Conservation (phyloP, 2,329 filamentous ascomycete genomes). For the Beauveria varroae region DNA sequence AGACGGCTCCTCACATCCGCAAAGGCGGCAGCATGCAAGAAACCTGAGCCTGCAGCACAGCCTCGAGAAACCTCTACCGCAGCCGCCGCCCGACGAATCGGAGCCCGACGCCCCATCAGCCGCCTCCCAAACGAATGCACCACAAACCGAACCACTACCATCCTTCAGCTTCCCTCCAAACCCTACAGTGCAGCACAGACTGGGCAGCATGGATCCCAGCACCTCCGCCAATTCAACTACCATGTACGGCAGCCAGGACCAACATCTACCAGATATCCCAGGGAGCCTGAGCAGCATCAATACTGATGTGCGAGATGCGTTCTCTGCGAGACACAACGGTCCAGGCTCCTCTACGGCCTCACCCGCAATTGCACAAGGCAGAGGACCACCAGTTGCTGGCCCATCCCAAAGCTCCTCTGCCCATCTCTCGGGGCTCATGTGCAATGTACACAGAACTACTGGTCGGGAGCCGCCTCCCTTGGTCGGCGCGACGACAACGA, state of each 20-base stretch:
- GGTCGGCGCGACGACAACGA: constrained; percentile 91
- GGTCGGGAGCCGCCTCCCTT: constrained; percentile 85
- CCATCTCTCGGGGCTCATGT: constrained; percentile 60
- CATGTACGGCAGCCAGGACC: constrained; percentile 8
- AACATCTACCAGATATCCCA: neutral
- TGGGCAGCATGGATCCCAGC: neutral
- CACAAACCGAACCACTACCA: constrained; percentile 22
- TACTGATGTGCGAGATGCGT: constrained; percentile 6
- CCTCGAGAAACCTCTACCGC: constrained; percentile 50
- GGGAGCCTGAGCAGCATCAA: constrained; percentile 1
- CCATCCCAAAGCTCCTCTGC: constrained; percentile 42
- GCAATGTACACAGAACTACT: constrained; percentile 74
- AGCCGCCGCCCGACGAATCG: constrained; percentile 32
- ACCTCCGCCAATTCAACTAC: neutral
- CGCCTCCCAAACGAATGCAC: neutral
- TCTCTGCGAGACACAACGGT: constrained; percentile 30
- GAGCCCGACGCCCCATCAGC: neutral
- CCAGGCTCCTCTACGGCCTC: constrained; percentile 50
- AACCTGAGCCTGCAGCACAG: constrained; percentile 48
- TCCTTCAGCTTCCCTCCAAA: constrained; percentile 1
- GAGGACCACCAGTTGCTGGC: constrained; percentile 28
- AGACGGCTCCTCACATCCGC: constrained; percentile 1
- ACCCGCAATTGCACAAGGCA: constrained; percentile 37
- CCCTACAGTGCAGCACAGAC: neutral
- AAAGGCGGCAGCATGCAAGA: constrained; percentile 40